These are phyloP conservation scores for Medicago lupulina DNA, from an alignment of 306 rosid genomes.

Conservation along the genomic window DNA sequence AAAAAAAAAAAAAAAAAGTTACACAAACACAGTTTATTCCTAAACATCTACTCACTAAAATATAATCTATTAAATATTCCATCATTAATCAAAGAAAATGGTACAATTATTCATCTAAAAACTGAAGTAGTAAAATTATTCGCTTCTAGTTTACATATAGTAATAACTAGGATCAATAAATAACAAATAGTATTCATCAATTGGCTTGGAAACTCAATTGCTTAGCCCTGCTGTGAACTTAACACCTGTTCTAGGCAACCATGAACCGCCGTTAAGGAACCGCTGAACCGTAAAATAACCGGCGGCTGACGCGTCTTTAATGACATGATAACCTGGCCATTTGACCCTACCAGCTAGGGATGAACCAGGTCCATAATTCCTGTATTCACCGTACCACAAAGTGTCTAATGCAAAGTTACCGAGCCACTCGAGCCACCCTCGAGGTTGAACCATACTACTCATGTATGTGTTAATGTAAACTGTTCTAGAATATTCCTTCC, in stretches of 20 bases:
- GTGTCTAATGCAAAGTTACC: conserved; percentile 78
- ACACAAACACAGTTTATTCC: conserved; percentile 12
- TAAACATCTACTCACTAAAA: conserved; percentile 14
- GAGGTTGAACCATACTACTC: conserved; percentile 75
- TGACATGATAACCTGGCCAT: conserved; percentile 80
- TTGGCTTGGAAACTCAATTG: conserved; percentile 35
- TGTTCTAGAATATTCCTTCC: conserved; percentile 78
- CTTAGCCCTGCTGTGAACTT: conserved; percentile 62
- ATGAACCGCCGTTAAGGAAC: conserved; percentile 60
- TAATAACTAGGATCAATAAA: neutral
- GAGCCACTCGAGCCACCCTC: conserved; percentile 89
- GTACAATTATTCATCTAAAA: conserved; percentile 28
- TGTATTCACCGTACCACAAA: conserved; percentile 88
- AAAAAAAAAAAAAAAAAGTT: no score
- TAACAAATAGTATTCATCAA: neutral
- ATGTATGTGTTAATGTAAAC: conserved; percentile 76
- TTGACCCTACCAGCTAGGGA: conserved; percentile 47
- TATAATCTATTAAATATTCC: conserved; percentile 13
- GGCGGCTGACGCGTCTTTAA: conserved; percentile 56
- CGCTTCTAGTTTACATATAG: neutral
- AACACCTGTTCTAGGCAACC: conserved; percentile 78
- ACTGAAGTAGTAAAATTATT: conserved; percentile 1
- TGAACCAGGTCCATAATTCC: conserved; percentile 73
- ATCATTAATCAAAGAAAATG: conserved; percentile 10
- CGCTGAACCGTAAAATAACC: conserved; percentile 57